Evolutionary conservation across 352 stramenopile genomes (phyloP), one percentile per base, ranked within the genome.

Genomic region (Phytophthora nicotianae): DNA sequence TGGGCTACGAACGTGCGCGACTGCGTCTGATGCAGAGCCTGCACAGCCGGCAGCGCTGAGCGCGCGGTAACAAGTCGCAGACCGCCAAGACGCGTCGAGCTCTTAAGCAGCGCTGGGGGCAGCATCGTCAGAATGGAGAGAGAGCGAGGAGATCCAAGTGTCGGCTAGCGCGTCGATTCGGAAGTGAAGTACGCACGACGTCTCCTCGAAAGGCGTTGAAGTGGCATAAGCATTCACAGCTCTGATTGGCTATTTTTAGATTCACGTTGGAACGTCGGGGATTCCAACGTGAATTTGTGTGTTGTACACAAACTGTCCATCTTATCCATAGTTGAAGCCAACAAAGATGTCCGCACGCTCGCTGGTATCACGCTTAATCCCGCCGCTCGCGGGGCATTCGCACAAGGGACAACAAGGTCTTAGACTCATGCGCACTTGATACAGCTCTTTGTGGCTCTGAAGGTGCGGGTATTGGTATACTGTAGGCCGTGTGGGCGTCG

Each of bases 401-500:
- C 77, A 77, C 56, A 95, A 95, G 62, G 86, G 86, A 3, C 84
- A 95, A 40, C 81, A 95, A 69, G 86, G 86, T 89, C 11, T 11
- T 45, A 37, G 10, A 9, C 7, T 47, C 5, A 38, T 61, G 1
- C 29, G 6, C 29, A 13, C 19, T 4, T 16, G 9, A 4, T 33
- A 10, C 19, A 37, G n/a, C 11, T 50, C 5, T 5, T 58, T 11
- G 7, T 20, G 23, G 2, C 33, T 27, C 9, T 53, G 19, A 26
- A 1, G 13, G 0, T 38, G 4, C n/a, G 26, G 43, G n/a, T 41
- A 21, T 48, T 16, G 9, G 50, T 17, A 6, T 33, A 11, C 47
- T 62, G 26, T 45, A 95, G 87, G 87, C 14, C 83, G 86, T 65
- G 74, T 99, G 20, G 97, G 89, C 13, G 81, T 99, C 23, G 73